Percentiles rank a stretch among this genome's conserved stretches.
Conservation (phyloP, 2,329 filamentous ascomycete species). For the Alternaria postmessia region DNA sequence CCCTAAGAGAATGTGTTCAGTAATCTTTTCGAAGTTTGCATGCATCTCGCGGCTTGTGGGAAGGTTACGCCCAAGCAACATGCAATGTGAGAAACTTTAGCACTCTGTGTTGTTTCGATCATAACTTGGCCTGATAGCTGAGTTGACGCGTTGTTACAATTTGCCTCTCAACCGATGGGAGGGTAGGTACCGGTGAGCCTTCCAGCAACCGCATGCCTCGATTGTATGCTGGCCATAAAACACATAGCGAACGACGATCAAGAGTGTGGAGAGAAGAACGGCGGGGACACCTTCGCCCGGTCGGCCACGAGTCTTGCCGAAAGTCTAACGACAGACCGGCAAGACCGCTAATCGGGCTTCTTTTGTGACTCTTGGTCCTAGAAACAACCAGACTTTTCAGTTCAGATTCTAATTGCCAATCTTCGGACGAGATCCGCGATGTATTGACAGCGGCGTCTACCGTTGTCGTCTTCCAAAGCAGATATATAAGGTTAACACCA, state of each 20-base stretch:
- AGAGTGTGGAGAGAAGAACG: neutral
- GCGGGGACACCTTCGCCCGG: neutral
- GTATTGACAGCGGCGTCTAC: neutral
- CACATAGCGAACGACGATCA: neutral
- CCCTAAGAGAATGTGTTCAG: neutral
- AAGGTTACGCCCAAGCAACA: neutral
- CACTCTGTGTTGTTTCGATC: neutral
- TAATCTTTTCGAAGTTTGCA: neutral
- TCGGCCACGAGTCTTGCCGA: constrained; percentile 3
- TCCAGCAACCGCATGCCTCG: neutral
- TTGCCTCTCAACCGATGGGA: neutral
- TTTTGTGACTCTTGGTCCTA: neutral
- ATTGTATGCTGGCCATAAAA: neutral
- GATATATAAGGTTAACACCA: neutral
- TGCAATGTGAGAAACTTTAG: neutral
- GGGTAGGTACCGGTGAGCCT: neutral
- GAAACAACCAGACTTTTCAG: neutral
- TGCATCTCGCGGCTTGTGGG: neutral
- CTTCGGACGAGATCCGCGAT: neutral
- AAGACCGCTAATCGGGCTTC: neutral
- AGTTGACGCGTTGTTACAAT: neutral
- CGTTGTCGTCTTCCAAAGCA: neutral
- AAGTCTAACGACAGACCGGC: neutral
- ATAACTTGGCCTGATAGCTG: neutral
- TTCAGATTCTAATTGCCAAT: neutral